Evolutionary conservation across 2,329 filamentous ascomycete species (phyloP), one percentile per base, ranked within the genome.

Genomic region (Trichoderma sp.): DNA sequence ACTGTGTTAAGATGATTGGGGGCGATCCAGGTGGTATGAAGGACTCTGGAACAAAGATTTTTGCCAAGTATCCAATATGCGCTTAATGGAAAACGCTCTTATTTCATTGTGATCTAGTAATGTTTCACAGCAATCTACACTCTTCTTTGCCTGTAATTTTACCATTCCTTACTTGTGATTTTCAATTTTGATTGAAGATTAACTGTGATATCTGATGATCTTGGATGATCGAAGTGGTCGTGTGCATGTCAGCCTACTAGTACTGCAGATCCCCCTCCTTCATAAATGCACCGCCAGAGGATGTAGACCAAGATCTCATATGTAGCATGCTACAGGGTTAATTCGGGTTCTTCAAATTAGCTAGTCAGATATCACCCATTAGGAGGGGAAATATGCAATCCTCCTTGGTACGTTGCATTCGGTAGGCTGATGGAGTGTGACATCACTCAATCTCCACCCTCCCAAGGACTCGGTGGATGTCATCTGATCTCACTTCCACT

Each of bases 1-100:
- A 73, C 53, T 72, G 72, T 27, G 70, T 72, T 22, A 56, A 72
- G 27, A 69, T 72, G 70, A 71, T 73, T 54, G 70, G 66, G 4
- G 70, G 69, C 0, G 29, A 68, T 27, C 48, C 67, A 3, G 63
- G 52, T 3, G 69, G 61, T 3, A 68, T 70, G 67, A 69, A 70
- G 61, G 63, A 68, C 10, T 72, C 67, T 45, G 69, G 70, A 8
- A 71, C 70, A 17, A 72, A 72, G 50, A 70, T 70, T 17, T 71
- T 70, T 68, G 70, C 72, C 34, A 72, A 72, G 37, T 72, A 72
- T 58, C 68, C 70, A 5, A 58, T 56, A 19, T 72, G 70, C 27
- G 70, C 68, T 22, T 69, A 67, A 32, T 60, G n/a, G 7, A 9
- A 15, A 17, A 5, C 25, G 9, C 12, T 2, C 15, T 4, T 4